These are phyloP conservation scores for Quercus dentata DNA, from an alignment of 306 rosid genomes.

Conservation along the genomic window DNA sequence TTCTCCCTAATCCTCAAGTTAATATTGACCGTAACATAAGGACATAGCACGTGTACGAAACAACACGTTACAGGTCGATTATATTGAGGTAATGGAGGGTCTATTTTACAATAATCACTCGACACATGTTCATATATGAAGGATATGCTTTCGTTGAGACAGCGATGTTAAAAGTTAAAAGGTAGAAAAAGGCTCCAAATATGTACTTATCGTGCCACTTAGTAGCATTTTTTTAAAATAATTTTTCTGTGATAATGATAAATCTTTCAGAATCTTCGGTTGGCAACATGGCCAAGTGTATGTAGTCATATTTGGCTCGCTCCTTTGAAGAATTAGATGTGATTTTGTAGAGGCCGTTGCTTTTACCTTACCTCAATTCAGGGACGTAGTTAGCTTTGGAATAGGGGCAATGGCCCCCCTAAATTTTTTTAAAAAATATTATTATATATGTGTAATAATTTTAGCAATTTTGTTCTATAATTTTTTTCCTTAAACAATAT, in stretches of 20 bases:
- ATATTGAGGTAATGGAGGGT: background rate
- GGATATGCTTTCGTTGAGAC: background rate
- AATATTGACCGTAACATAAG: constrained; percentile 32
- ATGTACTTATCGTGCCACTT: background rate
- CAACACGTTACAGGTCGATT: background rate
- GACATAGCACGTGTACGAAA: constrained; percentile 31
- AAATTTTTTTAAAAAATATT: too few species aligned
- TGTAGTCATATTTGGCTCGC: constrained; percentile 1
- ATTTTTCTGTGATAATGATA: background rate
- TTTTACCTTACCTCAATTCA: background rate
- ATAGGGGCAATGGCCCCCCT: too few species aligned
- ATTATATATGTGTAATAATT: too few species aligned
- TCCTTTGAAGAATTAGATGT: background rate
- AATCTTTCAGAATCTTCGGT: background rate
- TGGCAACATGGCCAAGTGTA: constrained; percentile 3
- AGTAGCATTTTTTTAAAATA: background rate
- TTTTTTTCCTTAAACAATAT: too few species aligned
- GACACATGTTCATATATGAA: constrained; percentile 12
- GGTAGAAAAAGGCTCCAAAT: background rate
- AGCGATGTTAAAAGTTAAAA: constrained; percentile 2
- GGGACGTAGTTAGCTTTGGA: too few species aligned
- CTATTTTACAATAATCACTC: background rate
- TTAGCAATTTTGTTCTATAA: too few species aligned
- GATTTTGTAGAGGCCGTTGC: background rate
- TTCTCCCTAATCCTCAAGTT: constrained; percentile 8